These are phyloP conservation scores for Ploettnerulaceae sp. DNA, from an alignment of 2,329 filamentous ascomycete genomes.

Conservation along the genomic window DNA sequence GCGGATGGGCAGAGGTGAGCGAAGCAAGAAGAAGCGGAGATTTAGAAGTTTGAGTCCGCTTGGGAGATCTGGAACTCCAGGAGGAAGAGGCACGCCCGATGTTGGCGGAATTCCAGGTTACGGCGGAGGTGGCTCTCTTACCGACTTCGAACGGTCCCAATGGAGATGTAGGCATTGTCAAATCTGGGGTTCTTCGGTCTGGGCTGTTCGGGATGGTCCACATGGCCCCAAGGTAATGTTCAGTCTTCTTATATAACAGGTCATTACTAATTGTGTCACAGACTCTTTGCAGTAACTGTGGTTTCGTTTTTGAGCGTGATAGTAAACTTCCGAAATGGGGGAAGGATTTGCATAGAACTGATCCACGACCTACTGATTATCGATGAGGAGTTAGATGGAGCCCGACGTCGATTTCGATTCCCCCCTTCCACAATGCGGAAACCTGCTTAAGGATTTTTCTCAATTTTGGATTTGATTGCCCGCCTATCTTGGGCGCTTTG, in stretches of 20 bases:
- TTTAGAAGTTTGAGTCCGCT: constrained; percentile 84
- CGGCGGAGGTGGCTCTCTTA: constrained; percentile 55
- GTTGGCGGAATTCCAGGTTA: constrained; percentile 66
- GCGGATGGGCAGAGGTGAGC: constrained; percentile 83
- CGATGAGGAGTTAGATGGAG: constrained; percentile 21
- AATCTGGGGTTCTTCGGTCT: constrained; percentile 85
- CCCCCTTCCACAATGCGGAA: too few species aligned
- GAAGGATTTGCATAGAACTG: constrained; percentile 56
- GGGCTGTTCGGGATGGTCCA: constrained; percentile 92
- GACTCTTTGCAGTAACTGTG: constrained; percentile 92
- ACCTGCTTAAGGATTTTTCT: too few species aligned
- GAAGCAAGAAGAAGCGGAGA: constrained; percentile 90
- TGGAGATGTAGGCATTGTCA: constrained; percentile 89
- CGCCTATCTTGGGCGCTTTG: constrained; percentile 4
- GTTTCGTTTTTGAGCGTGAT: constrained; percentile 81
- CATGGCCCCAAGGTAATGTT: constrained; percentile 74
- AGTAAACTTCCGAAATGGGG: constrained; percentile 76
- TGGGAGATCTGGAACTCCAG: constrained; percentile 62
- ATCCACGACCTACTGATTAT: constrained; percentile 31
- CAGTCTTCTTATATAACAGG: constrained; percentile 35
- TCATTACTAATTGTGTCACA: background rate
- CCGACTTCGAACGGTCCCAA: constrained; percentile 70
- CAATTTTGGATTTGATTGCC: background rate
- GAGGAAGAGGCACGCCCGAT: constrained; percentile 75
- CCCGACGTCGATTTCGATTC: constrained; percentile 1